These are phyloP conservation scores for Coprinopsis cinerea DNA, from an alignment of 768 basidiomycete species.

Conservation along the genomic window DNA sequence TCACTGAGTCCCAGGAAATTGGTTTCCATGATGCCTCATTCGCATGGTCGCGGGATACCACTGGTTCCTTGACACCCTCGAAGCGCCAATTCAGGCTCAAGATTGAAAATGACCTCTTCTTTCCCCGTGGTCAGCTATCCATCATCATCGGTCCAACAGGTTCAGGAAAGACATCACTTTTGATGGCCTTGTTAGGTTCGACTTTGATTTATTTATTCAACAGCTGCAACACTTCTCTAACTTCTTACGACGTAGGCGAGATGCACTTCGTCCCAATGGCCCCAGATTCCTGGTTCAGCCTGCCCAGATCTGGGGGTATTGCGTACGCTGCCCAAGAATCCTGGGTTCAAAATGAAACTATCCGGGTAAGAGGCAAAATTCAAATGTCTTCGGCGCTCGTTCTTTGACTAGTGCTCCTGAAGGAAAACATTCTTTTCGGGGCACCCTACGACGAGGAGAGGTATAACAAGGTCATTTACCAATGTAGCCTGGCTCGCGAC, in stretches of 20 bases:
- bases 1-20: slow-evolving; percentile 23
- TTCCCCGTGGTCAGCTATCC: slow-evolving; percentile 46
- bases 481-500: slow-evolving; percentile 69
- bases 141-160: slow-evolving; percentile 55
- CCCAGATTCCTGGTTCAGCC: slow-evolving; percentile 54
- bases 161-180: slow-evolving; percentile 55
- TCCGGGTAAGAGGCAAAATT: slow-evolving; percentile 32
- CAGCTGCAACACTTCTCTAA: not conserved
- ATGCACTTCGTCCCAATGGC: slow-evolving; percentile 54
- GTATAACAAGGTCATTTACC: slow-evolving; percentile 66
- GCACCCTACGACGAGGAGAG: slow-evolving; percentile 62
- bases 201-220: not conserved
- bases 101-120: slow-evolving; percentile 47
- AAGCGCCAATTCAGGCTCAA: slow-evolving; percentile 45
- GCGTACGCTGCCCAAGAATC: slow-evolving; percentile 77
- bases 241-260: slow-evolving; percentile 31
- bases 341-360: slow-evolving; percentile 76
- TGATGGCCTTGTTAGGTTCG: slow-evolving; percentile 54
- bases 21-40: slow-evolving; percentile 51
- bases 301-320: slow-evolving; percentile 59
- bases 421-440: slow-evolving; percentile 77
- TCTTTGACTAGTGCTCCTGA: not conserved
- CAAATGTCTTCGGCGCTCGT: not conserved
- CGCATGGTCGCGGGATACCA: slow-evolving; percentile 40
- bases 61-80: slow-evolving; percentile 33